Evolutionary conservation across 2,329 filamentous ascomycete species (phyloP), one percentile per base, ranked within the genome.

Genomic region (Teratosphaeria epicoccoides): DNA sequence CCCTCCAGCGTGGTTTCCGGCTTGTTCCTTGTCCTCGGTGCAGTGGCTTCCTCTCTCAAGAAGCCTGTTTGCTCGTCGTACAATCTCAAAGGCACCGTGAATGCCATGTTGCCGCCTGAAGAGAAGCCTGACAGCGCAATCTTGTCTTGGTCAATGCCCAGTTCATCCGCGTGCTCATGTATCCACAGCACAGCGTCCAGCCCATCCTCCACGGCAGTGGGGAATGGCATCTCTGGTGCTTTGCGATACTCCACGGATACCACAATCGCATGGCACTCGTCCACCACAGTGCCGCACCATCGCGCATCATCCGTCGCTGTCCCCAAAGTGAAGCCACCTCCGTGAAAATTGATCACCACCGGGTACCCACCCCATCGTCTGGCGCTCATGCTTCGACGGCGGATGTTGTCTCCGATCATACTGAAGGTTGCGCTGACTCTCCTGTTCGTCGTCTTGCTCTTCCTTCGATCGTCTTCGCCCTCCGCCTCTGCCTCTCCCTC

Each of bases 311-410:
- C 81, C 14, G 75, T 77, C 6, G 80, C 74, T 4, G 70, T 73
- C 4, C 81, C 81, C 5, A 84, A 65, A 0, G 77, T 80, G 63
- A 83, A 84, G 1, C 81, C 81, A 43, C 81, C 81, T 14, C 81
- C 80, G 56, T 84, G 81, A 58, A 83, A 82, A 60, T 83, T 83
- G 58, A 83, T 74, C 2, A 82, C 73, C 3, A 80, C 76, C 0
- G 80, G 79, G 51, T 76, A 81, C 12, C 56, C 58, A 10, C 63
- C 63, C 64, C 64, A 67, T 17, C 59, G 71, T 69, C 50, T 67
- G 68, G 54, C 71, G 61, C 62, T 68, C 48, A 51, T 55, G 26
- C 59, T 58, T 33, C 54, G 56, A 26, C 62, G 55, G 29, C 56
- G 50, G 17, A 66, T 24, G 11, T 50, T 50, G 25, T 61, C 49